Conservation (phyloP, 208 protist species). For the Acanthamoeba lenticulata region DNA sequence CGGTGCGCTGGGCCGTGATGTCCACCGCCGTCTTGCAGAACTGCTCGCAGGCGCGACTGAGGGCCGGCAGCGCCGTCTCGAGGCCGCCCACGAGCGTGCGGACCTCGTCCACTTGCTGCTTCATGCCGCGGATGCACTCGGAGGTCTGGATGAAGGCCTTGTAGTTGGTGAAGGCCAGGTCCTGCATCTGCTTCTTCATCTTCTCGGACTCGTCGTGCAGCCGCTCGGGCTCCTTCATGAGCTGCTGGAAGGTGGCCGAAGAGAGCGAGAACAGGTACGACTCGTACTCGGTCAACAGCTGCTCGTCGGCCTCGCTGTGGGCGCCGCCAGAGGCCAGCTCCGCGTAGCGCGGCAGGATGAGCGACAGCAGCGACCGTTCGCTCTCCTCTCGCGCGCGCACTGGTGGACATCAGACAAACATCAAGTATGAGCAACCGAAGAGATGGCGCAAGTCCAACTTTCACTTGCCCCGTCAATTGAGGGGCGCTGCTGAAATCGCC, state of each 20-base stretch:
- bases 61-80: constrained; percentile 32
- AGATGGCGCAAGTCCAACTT: too few relatives aligned
- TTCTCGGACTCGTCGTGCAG: constrained; percentile 35
- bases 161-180: constrained; percentile 72
- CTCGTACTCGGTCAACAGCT: constrained; percentile 37
- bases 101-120: constrained; percentile 9
- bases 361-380: constrained; percentile 23
- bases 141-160: constrained; percentile 74
- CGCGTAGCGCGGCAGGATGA: constrained; percentile 20
- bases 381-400: not conserved
- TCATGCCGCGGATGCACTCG: constrained; percentile 55
- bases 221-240: constrained; percentile 33
- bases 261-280: constrained; percentile 1
- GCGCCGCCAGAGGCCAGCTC: not conserved
- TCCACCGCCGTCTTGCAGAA: constrained; percentile 33
- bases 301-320: not conserved
- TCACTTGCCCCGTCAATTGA: too few relatives aligned
- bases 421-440: not conserved
- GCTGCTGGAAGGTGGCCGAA: not conserved
- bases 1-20: constrained; percentile 22
- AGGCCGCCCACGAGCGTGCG: not conserved
- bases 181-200: constrained; percentile 69
- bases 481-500: too few relatives aligned
- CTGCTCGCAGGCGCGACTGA: constrained; percentile 2
- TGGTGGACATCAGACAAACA: not conserved